Base-by-base conservation (phyloP, 345 rosid species). In the Brassica rapa region DNA sequence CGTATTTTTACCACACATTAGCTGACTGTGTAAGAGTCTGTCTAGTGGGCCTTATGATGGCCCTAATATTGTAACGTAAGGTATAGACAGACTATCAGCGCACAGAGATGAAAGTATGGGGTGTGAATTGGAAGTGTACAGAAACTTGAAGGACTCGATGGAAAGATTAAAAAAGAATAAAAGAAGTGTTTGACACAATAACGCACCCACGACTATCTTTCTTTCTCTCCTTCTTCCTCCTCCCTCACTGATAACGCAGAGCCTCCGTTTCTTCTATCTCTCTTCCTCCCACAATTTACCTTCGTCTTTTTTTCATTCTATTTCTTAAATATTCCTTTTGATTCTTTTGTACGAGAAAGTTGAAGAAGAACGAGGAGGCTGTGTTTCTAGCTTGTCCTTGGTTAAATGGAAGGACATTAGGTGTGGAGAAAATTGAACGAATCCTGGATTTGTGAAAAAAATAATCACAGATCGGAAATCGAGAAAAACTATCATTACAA, bases 171-270 rank as follows among this genome's bases (percentile, higher is more conserved):
- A 46, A 64, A 74, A 29, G 57, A 75, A 70, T 75, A 75, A 80
- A 70, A 71, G 7, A 39, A 46, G 62, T 60, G 10, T 41, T 70
- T 66, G 68, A 15, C 73, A 70, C 80, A 75, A 80, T 80, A 80
- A 64, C 76, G 76, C 73, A 80, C 80, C 83, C 83, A 80, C 21
- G 0, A 19, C 77, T 80, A 41, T 63, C 75, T 74, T 53, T 65
- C 74, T 69, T 74, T 70, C 23, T 56, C 33, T 73, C 43, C 51
- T n/a, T 37, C 70, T 27, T 21, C 72, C 9, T 41, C 82, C 8
- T 72, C 72, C 79, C 43, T 63, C 73, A 75, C 80, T 71, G 80
- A 43, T 57, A 46, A 80, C 77, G 65, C 80, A 81, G 83, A 76
- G 73, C 83, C 77, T 70, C 68, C 63, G 41, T 75, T 43, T 67